These are phyloP conservation scores for Auxenochlorella pyrenoidosa DNA, from an alignment of 139 green algal genomes.

Conservation along the genomic window DNA sequence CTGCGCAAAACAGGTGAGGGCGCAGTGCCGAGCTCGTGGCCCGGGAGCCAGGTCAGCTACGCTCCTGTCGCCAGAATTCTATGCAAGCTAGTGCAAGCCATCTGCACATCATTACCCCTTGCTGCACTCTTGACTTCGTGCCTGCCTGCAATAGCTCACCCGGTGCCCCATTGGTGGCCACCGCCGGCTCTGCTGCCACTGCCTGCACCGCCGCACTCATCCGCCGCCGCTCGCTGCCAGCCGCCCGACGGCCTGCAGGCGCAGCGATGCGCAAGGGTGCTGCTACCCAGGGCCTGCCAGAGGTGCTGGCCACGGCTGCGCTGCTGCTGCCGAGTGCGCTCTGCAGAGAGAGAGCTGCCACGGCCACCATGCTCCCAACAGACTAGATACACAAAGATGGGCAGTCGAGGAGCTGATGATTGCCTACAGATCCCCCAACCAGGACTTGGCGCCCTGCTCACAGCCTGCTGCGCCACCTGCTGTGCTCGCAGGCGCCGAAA, in stretches of 20 bases:
- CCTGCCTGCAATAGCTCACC: neutral
- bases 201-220: conserved; percentile 24
- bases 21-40: too few species aligned
- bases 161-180: neutral
- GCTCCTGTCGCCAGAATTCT: too few species aligned
- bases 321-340: neutral
- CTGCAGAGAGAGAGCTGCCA: neutral
- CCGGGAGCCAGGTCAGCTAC: too few species aligned
- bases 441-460: neutral
- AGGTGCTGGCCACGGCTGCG: neutral
- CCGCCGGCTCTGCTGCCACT: neutral
- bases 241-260: neutral
- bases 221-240: neutral
- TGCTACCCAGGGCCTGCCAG: conserved; percentile 3
- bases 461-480: neutral
- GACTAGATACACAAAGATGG: too few species aligned
- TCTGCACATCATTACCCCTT: too few species aligned
- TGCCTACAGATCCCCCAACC: too few species aligned
- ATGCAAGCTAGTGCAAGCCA: too few species aligned
- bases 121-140: too few species aligned
- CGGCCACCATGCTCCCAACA: neutral
- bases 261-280: neutral
- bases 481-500: neutral
- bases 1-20: neutral
- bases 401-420: too few species aligned